Base-by-base conservation (phyloP, 1,139 yeast genomes). In the Suhomyces bolitotheri region DNA sequence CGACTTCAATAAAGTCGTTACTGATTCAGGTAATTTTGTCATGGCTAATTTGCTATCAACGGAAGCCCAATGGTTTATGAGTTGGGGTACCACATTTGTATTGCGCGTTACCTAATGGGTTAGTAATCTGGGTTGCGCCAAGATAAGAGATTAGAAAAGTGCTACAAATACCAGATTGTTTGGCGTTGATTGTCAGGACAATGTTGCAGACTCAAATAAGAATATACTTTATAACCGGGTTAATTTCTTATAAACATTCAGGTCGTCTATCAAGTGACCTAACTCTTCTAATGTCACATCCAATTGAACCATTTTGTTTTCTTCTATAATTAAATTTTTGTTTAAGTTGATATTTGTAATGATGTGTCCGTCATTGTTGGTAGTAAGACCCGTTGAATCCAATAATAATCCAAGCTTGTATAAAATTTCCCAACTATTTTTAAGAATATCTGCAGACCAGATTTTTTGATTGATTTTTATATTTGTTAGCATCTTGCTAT, bases 371-470 rank as follows among this genome's bases (percentile, higher is more conserved):
- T 60, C 65, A 39, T 54, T 62, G 27, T 53, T 54, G 3, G 71
- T 60, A 11, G 64, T 54, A 5, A 62, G 54, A 3, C 60, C 56
- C 8, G 41, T 25, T 12, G 58, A 54, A 39, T 71, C 76, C 16
- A 69, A 51, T 2, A 69, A 41, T 6, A 71, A 36, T 2, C 74
- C 74, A 29, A 58, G 37, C 38, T 56, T 58, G 46, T 65, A 69
- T 14, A 76, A 45, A 1, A 59, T 50, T 36, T 76, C 79, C 87
- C 87, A 80, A 38, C 79, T 67, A 36, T 70, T 73, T 33, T 71
- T 71, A 36, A 79, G 57, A 16, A 73, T 70, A 23, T 58, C 61
- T 25, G 73, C 62, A 7, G 71, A 60, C 79, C 82, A 77, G 2
- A 68, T 51, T 43, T 71, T 76, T 25, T 71, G 67, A 15, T 64